phyloP scores from a whole-genome alignment of 2,329 filamentous ascomycete species.

The Pestalotiopsis sp. region DNA sequence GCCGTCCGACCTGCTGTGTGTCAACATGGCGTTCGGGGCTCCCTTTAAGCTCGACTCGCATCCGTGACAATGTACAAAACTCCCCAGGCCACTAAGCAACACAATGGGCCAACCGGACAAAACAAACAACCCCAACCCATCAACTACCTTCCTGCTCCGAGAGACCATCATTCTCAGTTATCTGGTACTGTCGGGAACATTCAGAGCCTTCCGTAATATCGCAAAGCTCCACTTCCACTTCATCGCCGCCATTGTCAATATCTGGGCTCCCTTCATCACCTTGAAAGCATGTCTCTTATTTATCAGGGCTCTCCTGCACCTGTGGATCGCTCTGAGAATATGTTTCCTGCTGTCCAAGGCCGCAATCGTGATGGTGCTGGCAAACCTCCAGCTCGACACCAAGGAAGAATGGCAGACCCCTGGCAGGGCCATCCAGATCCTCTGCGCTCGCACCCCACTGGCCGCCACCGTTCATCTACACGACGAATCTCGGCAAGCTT shows the following conservation, averaged over 20 bases:
- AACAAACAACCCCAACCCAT: neutral
- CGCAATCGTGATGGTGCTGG: too few relatives aligned
- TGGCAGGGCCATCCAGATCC: slow-evolving; percentile 11
- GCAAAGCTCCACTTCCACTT: neutral
- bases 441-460: slow-evolving; percentile 10
- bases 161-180: neutral
- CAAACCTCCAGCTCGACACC: neutral
- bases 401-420: neutral
- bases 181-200: neutral
- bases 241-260: neutral
- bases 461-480: slow-evolving; percentile 18
- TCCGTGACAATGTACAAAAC: neutral
- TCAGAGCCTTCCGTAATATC: neutral
- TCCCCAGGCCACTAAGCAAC: neutral
- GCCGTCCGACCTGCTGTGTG: neutral
- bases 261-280: slow-evolving; percentile 12
- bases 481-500: slow-evolving; percentile 28
- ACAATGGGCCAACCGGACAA: neutral
- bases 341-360: too few relatives aligned
- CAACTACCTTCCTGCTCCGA: neutral
- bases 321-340: neutral
- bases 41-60: neutral
- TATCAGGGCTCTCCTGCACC: neutral
- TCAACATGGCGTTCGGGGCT: neutral
- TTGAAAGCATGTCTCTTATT: slow-evolving; percentile 2